Base-by-base conservation (phyloP, 208 protist species). In the Herpetomonas tarakana region DNA sequence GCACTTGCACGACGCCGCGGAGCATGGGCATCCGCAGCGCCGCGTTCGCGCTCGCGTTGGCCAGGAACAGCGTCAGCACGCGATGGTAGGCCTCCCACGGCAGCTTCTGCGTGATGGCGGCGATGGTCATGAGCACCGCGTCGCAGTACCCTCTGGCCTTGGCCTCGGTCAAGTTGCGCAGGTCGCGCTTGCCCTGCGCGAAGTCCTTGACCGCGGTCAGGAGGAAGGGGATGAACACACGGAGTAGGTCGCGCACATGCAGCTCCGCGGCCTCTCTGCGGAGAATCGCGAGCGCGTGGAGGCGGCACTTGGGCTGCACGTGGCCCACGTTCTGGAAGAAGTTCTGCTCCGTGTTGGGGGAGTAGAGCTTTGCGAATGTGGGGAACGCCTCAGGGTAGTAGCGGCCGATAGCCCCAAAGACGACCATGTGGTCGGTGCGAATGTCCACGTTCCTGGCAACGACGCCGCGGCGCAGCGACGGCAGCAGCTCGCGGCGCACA, bases 11-110 rank as follows among this genome's bases (percentile, higher is more conserved):
- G 12, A 97, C 85, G 60, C 88, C 88, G 25, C 76, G 76, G 39
- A 94, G 69, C 86, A 97, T 94, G 18, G 82, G 78, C 60, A 88
- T 58, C 19, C 85, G 81, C 65, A 94, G 29, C 30, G 70, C 71
- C 2, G 66, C 55, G 69, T 90, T 90, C 25, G 76, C 74, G 35
- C 67, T 74, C 2, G 88, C 91, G 65, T 92, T 90, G 12, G 70
- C 65, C 28, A 97, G 57, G 21, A 97, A 73, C n/a, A 92, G 59
- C 49, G 77, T 85, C 2, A 97, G 71, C 24, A 95, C 72, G 54
- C 72, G 84, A 75, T 95, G 81, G 70, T 97, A 97, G 26, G 80
- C 86, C 55, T 81, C 81, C 91, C 91, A 97, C 55, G 91, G 86
- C 65, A 97, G 69, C 2, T 76, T 55, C 24, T 63, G 73, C 3